Evolutionary conservation across 176 grass and related monocot genomes (phyloP).

Genomic region (Sorghum bicolor): Sorghum_bicolor_NCBIv3 NC_012870.2:19473001-19473500

Average conservation of each 20-base stretch:
- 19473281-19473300: conserved; percentile 94
- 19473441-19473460: not conserved
- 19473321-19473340: conserved; percentile 99
- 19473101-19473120: not conserved
- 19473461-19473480: not conserved
- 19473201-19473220: conserved; percentile 24
- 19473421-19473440: not conserved
- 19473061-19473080: not conserved
- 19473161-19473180: not conserved
- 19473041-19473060: not conserved
- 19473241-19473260: conserved; percentile 99
- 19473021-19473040: not conserved
- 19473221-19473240: conserved; percentile 46
- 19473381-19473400: conserved; percentile 13
- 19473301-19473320: conserved; percentile 99
- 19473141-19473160: not conserved
- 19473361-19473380: not conserved
- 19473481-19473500: not conserved
- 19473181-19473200: not conserved
- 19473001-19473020: conserved; percentile 17
- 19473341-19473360: conserved; percentile 49
- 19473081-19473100: not conserved
- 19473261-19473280: conserved; percentile 95
- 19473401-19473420: not conserved
- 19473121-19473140: not conserved